Percentiles rank a stretch among this genome's conserved stretches.
phyloP scores from a whole-genome alignment of 2,329 filamentous ascomycete species.

The Chrysoporthe deuterocubensis region DNA sequence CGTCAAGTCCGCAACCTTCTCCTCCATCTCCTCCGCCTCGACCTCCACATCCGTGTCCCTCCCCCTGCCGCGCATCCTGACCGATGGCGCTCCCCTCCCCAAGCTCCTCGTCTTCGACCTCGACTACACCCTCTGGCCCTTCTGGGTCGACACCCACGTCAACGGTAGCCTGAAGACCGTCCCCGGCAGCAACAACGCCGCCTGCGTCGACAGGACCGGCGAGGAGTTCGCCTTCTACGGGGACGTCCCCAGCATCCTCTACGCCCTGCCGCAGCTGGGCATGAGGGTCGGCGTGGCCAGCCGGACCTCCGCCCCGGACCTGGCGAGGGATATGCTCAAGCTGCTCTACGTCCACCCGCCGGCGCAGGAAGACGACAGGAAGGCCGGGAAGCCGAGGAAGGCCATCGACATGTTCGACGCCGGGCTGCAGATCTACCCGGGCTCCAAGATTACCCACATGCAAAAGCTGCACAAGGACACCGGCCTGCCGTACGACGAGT shows the following conservation, averaged over 20 bases:
- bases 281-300: constrained; percentile 64
- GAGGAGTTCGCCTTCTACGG: constrained; percentile 73
- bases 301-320: constrained; percentile 76
- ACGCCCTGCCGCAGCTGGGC: constrained; percentile 54
- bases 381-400: constrained; percentile 42
- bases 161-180: constrained; percentile 65
- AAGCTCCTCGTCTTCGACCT: constrained; percentile 90
- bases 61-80: constrained; percentile 47
- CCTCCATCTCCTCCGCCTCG: constrained; percentile 34
- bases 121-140: constrained; percentile 98
- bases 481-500: constrained; percentile 75
- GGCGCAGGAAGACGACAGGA: constrained; percentile 31
- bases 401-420: constrained; percentile 65
- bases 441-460: constrained; percentile 86
- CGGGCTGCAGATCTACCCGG: constrained; percentile 71
- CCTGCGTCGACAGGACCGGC: constrained; percentile 58
- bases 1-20: constrained; percentile 27
- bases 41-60: constrained; percentile 30
- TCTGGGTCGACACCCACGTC: constrained; percentile 96
- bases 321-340: constrained; percentile 80
- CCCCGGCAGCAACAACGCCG: constrained; percentile 41
- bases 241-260: constrained; percentile 70
- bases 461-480: constrained; percentile 71
- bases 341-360: constrained; percentile 64
- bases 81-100: constrained; percentile 71